Conservation (phyloP, 345 rosid genomes). For the Eucalyptus pauciflora region DNA sequence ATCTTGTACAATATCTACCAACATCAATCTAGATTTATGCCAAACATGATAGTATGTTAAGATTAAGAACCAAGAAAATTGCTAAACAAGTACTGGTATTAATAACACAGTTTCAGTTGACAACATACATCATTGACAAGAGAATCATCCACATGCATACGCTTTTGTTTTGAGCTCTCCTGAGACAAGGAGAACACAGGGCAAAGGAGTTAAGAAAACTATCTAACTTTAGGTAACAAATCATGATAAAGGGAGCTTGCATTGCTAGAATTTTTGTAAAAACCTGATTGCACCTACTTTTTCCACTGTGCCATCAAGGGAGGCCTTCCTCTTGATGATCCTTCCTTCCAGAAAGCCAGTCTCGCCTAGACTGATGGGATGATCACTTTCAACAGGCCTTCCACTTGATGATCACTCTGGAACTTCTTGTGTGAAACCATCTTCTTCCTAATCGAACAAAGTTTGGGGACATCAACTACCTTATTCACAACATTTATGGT, state of each 20-base stretch:
- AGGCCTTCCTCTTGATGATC: conserved; percentile 49
- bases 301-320: conserved; percentile 12
- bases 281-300: conserved; percentile 22
- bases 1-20: not conserved
- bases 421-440: conserved; percentile 4
- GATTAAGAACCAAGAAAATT: not conserved
- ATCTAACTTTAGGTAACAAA: not conserved
- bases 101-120: not conserved
- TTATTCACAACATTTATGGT: not conserved
- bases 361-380: not conserved
- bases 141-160: conserved; percentile 20
- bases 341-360: conserved; percentile 3
- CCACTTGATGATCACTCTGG: not conserved
- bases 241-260: not conserved
- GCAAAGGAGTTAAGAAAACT: not conserved
- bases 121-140: conserved; percentile 14
- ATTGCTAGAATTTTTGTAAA: not conserved
- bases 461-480: not conserved
- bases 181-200: conserved; percentile 5
- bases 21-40: not conserved
- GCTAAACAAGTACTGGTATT: not conserved
- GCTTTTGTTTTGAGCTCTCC: conserved; percentile 50
- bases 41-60: not conserved
- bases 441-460: conserved; percentile 28
- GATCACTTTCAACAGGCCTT: conserved; percentile 4